Conservation (phyloP, 2,329 filamentous ascomycete species). For the Trichophyton schoenleinii region DNA sequence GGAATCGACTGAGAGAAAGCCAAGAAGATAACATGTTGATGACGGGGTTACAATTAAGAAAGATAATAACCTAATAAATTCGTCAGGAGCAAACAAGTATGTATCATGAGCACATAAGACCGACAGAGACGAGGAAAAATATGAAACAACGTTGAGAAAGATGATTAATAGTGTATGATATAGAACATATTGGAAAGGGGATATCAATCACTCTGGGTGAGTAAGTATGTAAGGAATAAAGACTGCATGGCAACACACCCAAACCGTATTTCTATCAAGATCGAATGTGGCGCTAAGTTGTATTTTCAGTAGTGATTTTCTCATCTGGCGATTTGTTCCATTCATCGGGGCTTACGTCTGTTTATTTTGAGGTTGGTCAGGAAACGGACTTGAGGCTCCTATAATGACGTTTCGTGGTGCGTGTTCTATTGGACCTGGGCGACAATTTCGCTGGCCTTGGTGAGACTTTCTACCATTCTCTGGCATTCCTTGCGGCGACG, state of each 20-base stretch:
- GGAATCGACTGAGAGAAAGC: background rate
- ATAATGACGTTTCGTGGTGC: background rate
- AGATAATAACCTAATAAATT: background rate
- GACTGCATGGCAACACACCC: conserved; percentile 1
- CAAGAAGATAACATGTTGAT: background rate
- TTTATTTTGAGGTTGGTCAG: background rate
- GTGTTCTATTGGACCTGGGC: conserved; percentile 51
- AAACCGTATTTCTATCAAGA: conserved; percentile 3
- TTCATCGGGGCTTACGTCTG: background rate
- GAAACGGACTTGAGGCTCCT: background rate
- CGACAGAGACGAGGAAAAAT: background rate
- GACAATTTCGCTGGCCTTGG: conserved; percentile 89
- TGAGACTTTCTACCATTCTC: conserved; percentile 94
- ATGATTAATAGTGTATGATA: background rate
- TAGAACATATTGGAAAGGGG: background rate
- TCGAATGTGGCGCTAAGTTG: background rate
- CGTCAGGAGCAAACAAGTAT: background rate
- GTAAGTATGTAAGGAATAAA: background rate
- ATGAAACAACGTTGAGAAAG: background rate
- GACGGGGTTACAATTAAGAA: background rate
- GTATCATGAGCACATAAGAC: conserved; percentile 3
- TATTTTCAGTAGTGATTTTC: background rate
- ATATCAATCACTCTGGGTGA: background rate
- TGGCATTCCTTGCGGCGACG: conserved; percentile 94
- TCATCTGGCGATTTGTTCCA: background rate